Percentiles rank a stretch among this genome's conserved stretches.
phyloP scores from a whole-genome alignment of 306 rosid genomes.

The Urtica urens region DNA sequence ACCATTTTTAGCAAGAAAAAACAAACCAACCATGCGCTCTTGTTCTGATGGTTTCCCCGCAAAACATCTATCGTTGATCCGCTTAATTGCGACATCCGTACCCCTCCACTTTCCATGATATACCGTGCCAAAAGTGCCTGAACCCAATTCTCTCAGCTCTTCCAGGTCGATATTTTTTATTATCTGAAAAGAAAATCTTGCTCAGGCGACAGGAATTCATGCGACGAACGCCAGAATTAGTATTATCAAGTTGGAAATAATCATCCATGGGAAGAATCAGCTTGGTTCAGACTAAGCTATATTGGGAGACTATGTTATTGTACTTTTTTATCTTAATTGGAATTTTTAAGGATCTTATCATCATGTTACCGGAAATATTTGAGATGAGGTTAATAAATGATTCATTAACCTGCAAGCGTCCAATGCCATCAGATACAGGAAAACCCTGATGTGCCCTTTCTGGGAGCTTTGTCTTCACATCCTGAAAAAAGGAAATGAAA shows the following conservation, averaged over 20 bases:
- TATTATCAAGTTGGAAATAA: no score
- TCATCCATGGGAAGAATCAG: no score
- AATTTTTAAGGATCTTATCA: no score
- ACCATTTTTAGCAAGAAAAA: slow-evolving; percentile 1
- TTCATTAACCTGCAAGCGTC: slow-evolving; percentile 60
- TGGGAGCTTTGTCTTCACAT: slow-evolving; percentile 31
- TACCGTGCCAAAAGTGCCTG: slow-evolving; percentile 87
- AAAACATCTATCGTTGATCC: slow-evolving; percentile 86
- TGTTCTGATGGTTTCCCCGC: slow-evolving; percentile 86
- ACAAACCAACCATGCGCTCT: slow-evolving; percentile 71
- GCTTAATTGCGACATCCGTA: slow-evolving; percentile 83
- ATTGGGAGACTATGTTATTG: no score
- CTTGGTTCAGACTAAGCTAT: no score
- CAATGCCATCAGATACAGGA: slow-evolving; percentile 47
- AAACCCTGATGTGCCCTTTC: slow-evolving; percentile 52
- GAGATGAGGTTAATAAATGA: no score
- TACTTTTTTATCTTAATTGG: no score
- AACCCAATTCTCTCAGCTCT: slow-evolving; percentile 71
- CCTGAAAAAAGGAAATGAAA: slow-evolving; percentile 24
- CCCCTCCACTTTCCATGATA: slow-evolving; percentile 98
- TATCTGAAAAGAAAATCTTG: slow-evolving; percentile 34
- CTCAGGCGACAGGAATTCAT: no score
- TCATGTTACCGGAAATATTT: no score
- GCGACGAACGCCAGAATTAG: no score
- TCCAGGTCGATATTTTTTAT: slow-evolving; percentile 77